Evolutionary conservation across 768 basidiomycete genomes (phyloP), one percentile per base, ranked within the genome.

Genomic region (Trametes elegans): DNA sequence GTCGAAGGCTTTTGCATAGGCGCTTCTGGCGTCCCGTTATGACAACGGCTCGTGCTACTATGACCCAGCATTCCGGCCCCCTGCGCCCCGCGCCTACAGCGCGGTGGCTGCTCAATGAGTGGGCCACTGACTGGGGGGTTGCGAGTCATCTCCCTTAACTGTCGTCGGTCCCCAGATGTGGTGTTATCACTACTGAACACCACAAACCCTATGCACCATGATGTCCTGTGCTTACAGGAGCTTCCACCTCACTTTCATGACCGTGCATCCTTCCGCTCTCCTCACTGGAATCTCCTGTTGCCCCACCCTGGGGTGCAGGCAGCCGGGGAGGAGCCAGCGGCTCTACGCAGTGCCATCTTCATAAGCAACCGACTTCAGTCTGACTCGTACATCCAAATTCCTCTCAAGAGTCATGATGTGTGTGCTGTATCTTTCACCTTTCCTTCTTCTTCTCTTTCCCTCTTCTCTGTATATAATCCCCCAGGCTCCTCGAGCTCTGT

Each of bases 401-500:
- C 36, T 18, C 35, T 49, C 36, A 40, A 26, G 36, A 18, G 36
- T n/a, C 27, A 18, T 1, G 48, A 49, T 13, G n/a, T 49, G n/a
- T n/a, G 14, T n/a, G 48, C 48, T 7, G 26, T 49, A 29, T 16
- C 36, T 21, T 18, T 49, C 18, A 38, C 48, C 6, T 49, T 49
- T 13, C n/a, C 8, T 28, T 28, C 6, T 21, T n/a, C 7, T 28
- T 49, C 48, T 29, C 18, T 49, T 19, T 7, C 36, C 10, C 3
- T 49, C n/a, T 49, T 49, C n/a, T 49, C 48, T 28, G 36, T 49
- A 9, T 49, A 40, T 28, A 49, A 49, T 24, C 35, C 44, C 9
- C 47, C 47, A n/a, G n/a, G n/a, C n/a, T n/a, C n/a, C n/a, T n/a
- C n/a, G n/a, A n/a, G 35, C 35, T 36, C 35, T n/a, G 35, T 36